Evolutionary conservation across 352 stramenopile genomes (phyloP), one percentile per base, ranked within the genome.

Genomic region (Phytophthora meadii): DNA sequence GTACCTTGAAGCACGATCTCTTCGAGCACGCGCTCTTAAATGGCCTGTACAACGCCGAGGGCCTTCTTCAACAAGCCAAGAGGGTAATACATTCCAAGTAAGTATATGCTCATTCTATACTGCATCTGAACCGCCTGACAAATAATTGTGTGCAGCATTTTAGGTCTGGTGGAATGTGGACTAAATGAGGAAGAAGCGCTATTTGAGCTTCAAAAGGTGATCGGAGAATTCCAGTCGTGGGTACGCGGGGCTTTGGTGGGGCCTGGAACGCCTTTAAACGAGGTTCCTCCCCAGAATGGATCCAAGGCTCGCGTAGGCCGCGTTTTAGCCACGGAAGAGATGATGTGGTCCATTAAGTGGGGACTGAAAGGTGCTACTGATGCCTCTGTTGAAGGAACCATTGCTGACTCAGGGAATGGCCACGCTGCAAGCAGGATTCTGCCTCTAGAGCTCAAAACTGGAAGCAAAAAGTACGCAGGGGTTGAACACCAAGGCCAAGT

Each of bases 371-470:
- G 87, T 34, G 80, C 84, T 12, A 91, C 81, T 0, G 87, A 95
- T 50, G 87, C 81, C 1, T 90, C 84, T 22, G 65, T 95, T n/a
- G 57, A 81, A 70, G 80, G 74, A 6, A 65, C 55, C 7, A 86
- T 90, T 50, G 25, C 47, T 17, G 42, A 44, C 8, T 34, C 17
- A 14, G 42, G 50, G 12, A 48, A 6, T 37, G 37, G 55, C 1
- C n/a, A 24, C 14, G 4, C 51, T n/a, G 46, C n/a, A 45, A 60
- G 53, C 24, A 48, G 72, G 14, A 74, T 93, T n/a, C 19, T 92
- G 3, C 83, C 87, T 14, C 27, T 97, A 7, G 90, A 97, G 52
- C 74, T 97, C 9, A 97, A 97, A 68, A 97, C 90, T 15, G 91
- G 91, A 10, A 96, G 82, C 47, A 89, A 91, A 53, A 60, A 60